Evolutionary conservation across 345 rosid genomes (phyloP), one percentile per base, ranked within the genome.

Genomic region (Turnera subulata): DNA sequence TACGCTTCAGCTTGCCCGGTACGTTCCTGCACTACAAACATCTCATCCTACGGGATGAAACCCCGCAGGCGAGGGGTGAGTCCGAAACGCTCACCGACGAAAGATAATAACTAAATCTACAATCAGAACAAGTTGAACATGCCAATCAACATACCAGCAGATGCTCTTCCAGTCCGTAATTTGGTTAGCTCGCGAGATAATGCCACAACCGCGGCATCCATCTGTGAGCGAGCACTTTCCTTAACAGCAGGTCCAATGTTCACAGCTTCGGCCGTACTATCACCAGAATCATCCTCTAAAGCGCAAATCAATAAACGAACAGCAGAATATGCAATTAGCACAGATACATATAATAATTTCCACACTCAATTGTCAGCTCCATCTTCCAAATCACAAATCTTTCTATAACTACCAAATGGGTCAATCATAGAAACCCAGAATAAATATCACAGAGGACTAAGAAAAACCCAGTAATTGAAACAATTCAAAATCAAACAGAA

Each of bases 191-290:
- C 97, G 6, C 91, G 81, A 0, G 94, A 76, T 55, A 89, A 53
- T 4, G 99, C 88, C 60, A 74, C 85, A 10, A 85, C 53, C 38
- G 96, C 99, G 15, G 97, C 92, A 51, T 89, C 97, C 99, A 93
- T 93, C 53, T 83, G 99, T 8, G 87, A 78, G 38, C 72, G 43
- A 37, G 97, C 83, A 26, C 71, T 26, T 47, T 83, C 79, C 73
- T 87, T 89, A 22, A 84, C 84, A 14, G 59, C 43, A 17, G 92
- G 96, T 1, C 99, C 92, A 14, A 89, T 82, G 73, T 87, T 86
- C 1, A 53, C 70, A 33, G 62, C 73, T 56, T 84, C 94, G 18
- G 76, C 73, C 11, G 80, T 68, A 39, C 76, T 79, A 4, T 70
- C 72, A 46, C 69, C 79, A 46, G 88, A 75, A 75, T 86, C 91